Conservation (phyloP, 352 stramenopile genomes). For the Phytophthora megakarya region DNA sequence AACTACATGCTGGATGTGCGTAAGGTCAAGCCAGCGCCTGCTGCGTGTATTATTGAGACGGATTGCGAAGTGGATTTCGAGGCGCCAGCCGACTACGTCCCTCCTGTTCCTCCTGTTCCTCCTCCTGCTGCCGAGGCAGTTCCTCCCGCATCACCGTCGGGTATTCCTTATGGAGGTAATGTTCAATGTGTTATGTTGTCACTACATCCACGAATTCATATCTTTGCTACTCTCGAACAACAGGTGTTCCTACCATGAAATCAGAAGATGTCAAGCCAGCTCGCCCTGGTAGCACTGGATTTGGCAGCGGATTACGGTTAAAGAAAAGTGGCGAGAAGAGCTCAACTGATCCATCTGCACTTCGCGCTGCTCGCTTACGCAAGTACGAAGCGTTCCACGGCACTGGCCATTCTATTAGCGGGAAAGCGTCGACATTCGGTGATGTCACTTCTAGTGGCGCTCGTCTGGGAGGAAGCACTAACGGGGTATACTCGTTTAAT, state of each 20-base stretch:
- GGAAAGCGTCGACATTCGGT: constrained; percentile 46
- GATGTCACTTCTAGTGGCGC: constrained; percentile 14
- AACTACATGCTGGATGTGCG: constrained; percentile 99
- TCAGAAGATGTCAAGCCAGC: constrained; percentile 44
- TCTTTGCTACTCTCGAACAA: not conserved
- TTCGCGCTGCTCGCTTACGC: constrained; percentile 72
- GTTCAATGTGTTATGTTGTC: not conserved
- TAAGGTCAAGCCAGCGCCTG: constrained; percentile 95
- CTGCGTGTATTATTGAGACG: constrained; percentile 99
- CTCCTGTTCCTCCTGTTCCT: constrained; percentile 38
- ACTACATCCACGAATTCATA: not conserved
- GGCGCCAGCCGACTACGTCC: constrained; percentile 88
- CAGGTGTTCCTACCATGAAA: constrained; percentile 76
- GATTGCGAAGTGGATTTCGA: constrained; percentile 99
- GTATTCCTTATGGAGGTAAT: constrained; percentile 70
- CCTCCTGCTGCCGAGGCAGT: constrained; percentile 17
- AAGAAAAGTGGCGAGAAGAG: constrained; percentile 70
- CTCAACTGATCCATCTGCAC: constrained; percentile 62
- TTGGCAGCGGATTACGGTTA: constrained; percentile 64
- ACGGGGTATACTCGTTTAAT: constrained; percentile 25
- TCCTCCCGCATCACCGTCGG: constrained; percentile 43
- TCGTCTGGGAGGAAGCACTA: constrained; percentile 36
- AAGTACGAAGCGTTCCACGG: constrained; percentile 88
- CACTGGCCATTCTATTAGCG: constrained; percentile 75
- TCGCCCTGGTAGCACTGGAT: constrained; percentile 40